Base-by-base conservation (phyloP, 768 basidiomycete species). In the Rhodosporidiobolus odoratus region DNA sequence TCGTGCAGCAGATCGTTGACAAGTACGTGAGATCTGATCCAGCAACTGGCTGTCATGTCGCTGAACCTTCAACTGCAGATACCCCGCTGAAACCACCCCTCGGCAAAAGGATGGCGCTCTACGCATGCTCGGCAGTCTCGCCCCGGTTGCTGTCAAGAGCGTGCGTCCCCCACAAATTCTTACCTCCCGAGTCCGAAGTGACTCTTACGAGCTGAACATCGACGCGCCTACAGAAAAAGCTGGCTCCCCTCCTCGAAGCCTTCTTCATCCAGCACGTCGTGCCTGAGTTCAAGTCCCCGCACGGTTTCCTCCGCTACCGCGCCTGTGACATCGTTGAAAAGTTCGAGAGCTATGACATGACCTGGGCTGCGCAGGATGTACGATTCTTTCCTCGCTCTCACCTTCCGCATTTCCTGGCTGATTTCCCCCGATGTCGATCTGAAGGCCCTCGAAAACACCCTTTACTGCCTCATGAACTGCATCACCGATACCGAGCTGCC, bases 241-340 rank as follows among this genome's bases (percentile, higher is more conserved):
- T 92, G 69, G 88, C 86, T 75, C 81, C 81, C 63, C 86, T 84
- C 71, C 88, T 94, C 84, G 90, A 92, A 78, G 83, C 85, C 34
- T 91, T 94, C 79, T 81, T 91, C 75, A 67, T 88, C 41, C 85
- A 85, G 73, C 86, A 88, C 71, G 88, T 94, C 41, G 83, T 88
- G 57, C 89, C 89, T 16, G 88, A 87, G 78, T 88, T 92, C 75
- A 78, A 82, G 19, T 83, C 83, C 43, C 77, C 81, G 7, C 86
- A 91, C 71, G 86, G 88, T 0, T 92, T 89, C 78, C 82, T 94
- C 79, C 85, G 90, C 58, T 85, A 88, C 23, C 86, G 91, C 62
- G 92, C 91, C 43, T 87, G 87, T 75, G 89, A 92, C 75, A 86
- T 95, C 62, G 80, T 93, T 61, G 88, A 87, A 27, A 88, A 87